phyloP scores from a whole-genome alignment of 2,329 filamentous ascomycete genomes.

The Trichophyton rubrum region DNA sequence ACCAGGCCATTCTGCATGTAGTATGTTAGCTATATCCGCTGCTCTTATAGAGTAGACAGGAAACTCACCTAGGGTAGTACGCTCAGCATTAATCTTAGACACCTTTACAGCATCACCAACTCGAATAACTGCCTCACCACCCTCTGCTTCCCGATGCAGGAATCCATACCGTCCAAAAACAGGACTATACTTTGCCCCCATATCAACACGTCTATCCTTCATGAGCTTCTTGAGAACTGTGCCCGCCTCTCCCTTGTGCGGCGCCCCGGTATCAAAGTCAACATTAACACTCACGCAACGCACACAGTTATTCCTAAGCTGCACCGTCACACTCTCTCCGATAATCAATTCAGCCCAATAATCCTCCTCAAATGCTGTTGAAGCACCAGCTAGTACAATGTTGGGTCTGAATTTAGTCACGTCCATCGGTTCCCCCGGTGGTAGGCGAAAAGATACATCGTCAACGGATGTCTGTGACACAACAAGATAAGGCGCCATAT shows the following conservation, averaged over 20 bases:
- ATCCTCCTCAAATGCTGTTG: constrained; percentile 53
- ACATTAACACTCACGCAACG: constrained; percentile 60
- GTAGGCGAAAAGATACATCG: constrained; percentile 49
- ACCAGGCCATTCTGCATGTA: neutral
- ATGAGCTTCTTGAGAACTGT: constrained; percentile 56
- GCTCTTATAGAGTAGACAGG: neutral
- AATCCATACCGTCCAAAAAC: constrained; percentile 65
- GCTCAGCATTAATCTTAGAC: constrained; percentile 37
- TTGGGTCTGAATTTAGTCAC: constrained; percentile 62
- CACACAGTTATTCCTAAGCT: constrained; percentile 57
- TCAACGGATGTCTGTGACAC: constrained; percentile 57
- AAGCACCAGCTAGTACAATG: constrained; percentile 51
- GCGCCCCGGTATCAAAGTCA: constrained; percentile 53
- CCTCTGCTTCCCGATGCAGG: constrained; percentile 27
- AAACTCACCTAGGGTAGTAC: constrained; percentile 43
- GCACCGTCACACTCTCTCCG: constrained; percentile 28
- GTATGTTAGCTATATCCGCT: neutral
- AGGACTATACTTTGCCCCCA: constrained; percentile 54
- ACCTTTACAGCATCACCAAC: constrained; percentile 48
- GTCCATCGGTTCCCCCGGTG: constrained; percentile 41
- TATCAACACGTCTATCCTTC: constrained; percentile 57
- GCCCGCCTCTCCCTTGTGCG: constrained; percentile 45
- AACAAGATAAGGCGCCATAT: constrained; percentile 63
- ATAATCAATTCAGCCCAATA: constrained; percentile 54
- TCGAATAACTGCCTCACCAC: constrained; percentile 29